Evolutionary conservation across 495 filamentous ascomycete species (phyloP).

Genomic region (Tuber melanosporum): DNA sequence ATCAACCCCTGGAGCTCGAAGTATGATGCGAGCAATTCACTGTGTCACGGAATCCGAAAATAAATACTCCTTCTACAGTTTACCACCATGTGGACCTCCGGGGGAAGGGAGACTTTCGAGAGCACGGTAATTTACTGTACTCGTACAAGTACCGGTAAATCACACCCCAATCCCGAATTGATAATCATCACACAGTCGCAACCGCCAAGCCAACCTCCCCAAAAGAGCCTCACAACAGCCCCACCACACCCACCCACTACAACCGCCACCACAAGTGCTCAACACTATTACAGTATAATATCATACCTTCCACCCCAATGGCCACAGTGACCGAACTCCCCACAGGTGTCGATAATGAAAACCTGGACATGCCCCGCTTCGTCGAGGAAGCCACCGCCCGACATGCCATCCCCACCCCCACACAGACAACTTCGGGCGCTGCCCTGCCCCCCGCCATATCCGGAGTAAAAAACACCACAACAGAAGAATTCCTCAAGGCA

Average conservation of each 20-base stretch:
- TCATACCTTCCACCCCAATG: slow-evolving; percentile 13
- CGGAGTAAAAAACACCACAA: slow-evolving; percentile 27
- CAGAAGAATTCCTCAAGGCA: slow-evolving; percentile 38
- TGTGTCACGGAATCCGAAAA: not conserved
- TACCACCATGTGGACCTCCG: not conserved
- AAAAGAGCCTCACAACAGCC: slow-evolving; percentile 21
- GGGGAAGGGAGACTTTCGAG: not conserved
- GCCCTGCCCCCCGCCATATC: slow-evolving; percentile 35
- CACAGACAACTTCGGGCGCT: slow-evolving; percentile 13
- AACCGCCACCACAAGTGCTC: not conserved
- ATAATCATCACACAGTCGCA: not conserved
- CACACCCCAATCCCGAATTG: not conserved
- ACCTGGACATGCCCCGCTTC: slow-evolving; percentile 25
- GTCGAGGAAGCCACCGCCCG: slow-evolving; percentile 28
- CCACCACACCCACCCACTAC: slow-evolving; percentile 21
- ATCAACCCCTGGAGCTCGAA: no score
- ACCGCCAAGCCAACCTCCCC: slow-evolving; percentile 24
- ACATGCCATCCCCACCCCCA: slow-evolving; percentile 17
- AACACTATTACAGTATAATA: not conserved
- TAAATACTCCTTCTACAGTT: not conserved
- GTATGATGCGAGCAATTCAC: not conserved
- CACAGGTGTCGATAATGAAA: slow-evolving; percentile 11
- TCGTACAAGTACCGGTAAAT: no score
- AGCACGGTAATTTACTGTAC: no score
- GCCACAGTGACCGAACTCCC: slow-evolving; percentile 20